Base-by-base conservation (phyloP, 495 filamentous ascomycete species). In the Penicillium roqueforti region DNA sequence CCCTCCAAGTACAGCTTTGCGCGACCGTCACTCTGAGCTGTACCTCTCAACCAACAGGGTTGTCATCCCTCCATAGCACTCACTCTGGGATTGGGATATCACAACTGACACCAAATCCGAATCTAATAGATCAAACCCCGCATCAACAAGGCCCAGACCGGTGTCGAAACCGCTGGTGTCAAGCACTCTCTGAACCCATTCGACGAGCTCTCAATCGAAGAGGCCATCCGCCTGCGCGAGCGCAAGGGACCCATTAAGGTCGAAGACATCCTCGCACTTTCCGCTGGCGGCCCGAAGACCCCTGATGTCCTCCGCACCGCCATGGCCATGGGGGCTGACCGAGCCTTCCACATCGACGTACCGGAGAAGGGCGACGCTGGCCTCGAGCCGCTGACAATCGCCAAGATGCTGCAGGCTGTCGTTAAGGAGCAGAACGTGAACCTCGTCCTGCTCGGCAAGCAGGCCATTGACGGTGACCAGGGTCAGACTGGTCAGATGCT, bases 121-220 rank as follows among this genome's bases (percentile, higher is more conserved):
- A 10, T 11, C 2, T 7, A 26, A 51, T 66, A 98, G 93, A 83
- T 96, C 82, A 97, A 96, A 80, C 93, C 93, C 51, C 89, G 93
- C 60, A 90, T 97, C 80, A 97, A 97, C 84, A 92, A 93, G 71
- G 74, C 93, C 67, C 86, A 89, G 71, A 97, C 93, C 37, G 95
- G 84, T 68, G 85, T 98, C 74, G 91, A 95, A 75, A 96, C 89
- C 41, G 74, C 81, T 42, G 87, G 87, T 60, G 91, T 97, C 61
- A 98, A 97, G 74, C 93, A 97, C 81, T 87, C 83, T 71, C 89
- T 97, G 80, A 98, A 98, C 82, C 93, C 93, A 45, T 98, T 98
- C 78, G 93, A 98, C 76, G 93, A 97, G 74, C 89, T 98, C 69
- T 91, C 89, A 51, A 82, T 98, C 74, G 93, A 98, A 75, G 93